A percentile compares a stretch with the other conserved stretches of the same genome.
phyloP scores from a whole-genome alignment of 305 asterid species.

The Striga hermonthica region DNA sequence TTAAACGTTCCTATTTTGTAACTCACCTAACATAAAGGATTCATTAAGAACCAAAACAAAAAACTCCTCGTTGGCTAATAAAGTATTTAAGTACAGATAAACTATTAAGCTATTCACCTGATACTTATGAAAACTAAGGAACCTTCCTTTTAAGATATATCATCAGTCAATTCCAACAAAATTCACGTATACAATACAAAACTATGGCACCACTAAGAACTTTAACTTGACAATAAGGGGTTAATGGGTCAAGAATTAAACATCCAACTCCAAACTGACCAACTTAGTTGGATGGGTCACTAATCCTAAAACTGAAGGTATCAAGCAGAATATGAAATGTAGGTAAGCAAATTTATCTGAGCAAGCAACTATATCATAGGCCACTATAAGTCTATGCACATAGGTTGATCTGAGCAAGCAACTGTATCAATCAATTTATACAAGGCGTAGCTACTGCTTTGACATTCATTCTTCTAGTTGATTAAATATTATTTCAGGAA shows the following conservation, averaged over 20 bases:
- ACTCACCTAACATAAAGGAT: too few relatives aligned
- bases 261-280: constrained; percentile 19
- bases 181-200: too few relatives aligned
- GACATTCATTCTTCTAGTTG: constrained; percentile 11
- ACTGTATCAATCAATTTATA: not conserved
- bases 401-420: constrained; percentile 1
- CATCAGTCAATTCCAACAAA: too few relatives aligned
- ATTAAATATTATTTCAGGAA: constrained; percentile 1
- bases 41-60: too few relatives aligned
- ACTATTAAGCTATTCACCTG: too few relatives aligned
- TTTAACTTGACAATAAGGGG: not conserved
- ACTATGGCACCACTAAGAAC: not conserved
- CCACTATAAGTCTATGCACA: constrained; percentile 6
- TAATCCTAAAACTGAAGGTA: constrained; percentile 11
- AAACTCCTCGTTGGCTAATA: too few relatives aligned
- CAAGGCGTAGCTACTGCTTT: constrained; percentile 1
- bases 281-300: constrained; percentile 17
- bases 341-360: not conserved
- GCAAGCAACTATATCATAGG: constrained; percentile 17
- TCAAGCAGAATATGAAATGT: not conserved
- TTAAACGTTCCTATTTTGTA: too few relatives aligned
- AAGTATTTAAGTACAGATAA: too few relatives aligned
- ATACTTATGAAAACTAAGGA: too few relatives aligned
- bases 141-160: too few relatives aligned
- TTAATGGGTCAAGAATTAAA: constrained; percentile 1